Conservation (phyloP, 2,329 filamentous ascomycete genomes). For the Coniochaeta pulveracea region DNA sequence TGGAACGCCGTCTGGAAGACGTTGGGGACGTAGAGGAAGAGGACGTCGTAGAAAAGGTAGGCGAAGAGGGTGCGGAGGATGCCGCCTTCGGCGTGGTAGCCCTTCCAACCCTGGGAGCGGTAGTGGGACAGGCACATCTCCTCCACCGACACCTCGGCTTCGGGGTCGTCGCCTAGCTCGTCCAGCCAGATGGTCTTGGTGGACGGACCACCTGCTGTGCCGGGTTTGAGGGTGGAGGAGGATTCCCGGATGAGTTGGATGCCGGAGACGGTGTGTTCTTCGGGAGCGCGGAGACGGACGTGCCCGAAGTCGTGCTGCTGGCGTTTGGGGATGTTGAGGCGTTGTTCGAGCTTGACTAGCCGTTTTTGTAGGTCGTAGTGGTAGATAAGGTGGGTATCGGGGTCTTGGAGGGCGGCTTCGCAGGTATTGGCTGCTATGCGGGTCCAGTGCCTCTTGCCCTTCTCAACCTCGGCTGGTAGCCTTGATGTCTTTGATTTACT, state of each 20-base stretch:
- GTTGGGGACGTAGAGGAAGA: conserved; percentile 89
- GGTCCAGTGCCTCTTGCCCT: conserved; percentile 75
- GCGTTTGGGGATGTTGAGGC: conserved; percentile 69
- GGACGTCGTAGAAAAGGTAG: conserved; percentile 84
- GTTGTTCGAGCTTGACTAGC: conserved; percentile 80
- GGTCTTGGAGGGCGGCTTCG: conserved; percentile 76
- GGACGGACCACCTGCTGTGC: conserved; percentile 28
- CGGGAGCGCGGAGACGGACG: conserved; percentile 63
- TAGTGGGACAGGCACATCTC: conserved; percentile 89
- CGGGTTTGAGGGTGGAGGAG: conserved; percentile 8
- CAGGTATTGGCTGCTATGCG: conserved; percentile 67
- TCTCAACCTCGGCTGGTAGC: conserved; percentile 20
- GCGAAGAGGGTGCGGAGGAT: conserved; percentile 85
- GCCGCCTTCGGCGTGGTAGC: conserved; percentile 85
- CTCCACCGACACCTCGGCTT: conserved; percentile 74
- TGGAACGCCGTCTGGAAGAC: conserved; percentile 96
- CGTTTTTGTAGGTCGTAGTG: conserved; percentile 94
- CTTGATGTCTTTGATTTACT: not conserved
- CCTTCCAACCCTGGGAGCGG: conserved; percentile 76
- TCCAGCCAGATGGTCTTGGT: conserved; percentile 85
- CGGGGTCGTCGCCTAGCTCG: conserved; percentile 30
- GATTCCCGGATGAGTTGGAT: conserved; percentile 56
- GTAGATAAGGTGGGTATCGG: conserved; percentile 80
- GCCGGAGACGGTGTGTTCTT: conserved; percentile 65
- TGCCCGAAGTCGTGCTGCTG: conserved; percentile 90